Conservation (phyloP, 1,139 yeast genomes). For the Kodamaea fungicola region DNA sequence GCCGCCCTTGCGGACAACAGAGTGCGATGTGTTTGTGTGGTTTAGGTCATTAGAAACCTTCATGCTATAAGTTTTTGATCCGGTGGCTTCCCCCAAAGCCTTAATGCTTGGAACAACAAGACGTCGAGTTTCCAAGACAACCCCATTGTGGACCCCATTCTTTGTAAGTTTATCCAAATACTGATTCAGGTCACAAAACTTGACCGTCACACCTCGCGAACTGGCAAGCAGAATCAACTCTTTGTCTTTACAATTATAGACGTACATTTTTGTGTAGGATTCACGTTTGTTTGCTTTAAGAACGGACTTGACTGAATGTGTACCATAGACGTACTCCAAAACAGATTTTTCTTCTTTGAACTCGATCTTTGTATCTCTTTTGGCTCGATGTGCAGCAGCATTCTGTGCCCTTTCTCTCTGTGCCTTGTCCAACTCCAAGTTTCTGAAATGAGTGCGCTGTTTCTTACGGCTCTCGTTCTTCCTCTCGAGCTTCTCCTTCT, state of each 20-base stretch:
- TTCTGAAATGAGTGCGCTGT: constrained; percentile 9
- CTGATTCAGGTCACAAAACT: constrained; percentile 45
- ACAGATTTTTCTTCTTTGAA: constrained; percentile 32
- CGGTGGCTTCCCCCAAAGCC: constrained; percentile 27
- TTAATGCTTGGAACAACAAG: constrained; percentile 43
- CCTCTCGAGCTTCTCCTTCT: constrained; percentile 25
- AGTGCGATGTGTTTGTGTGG: constrained; percentile 8
- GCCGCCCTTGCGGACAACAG: constrained; percentile 7
- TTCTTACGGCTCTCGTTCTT: constrained; percentile 36
- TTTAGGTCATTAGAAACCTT: constrained; percentile 12
- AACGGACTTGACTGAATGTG: constrained; percentile 72
- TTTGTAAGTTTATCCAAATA: constrained; percentile 59
- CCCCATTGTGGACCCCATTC: constrained; percentile 80
- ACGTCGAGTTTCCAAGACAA: constrained; percentile 67
- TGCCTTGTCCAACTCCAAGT: constrained; percentile 8
- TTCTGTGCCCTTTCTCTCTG: constrained; percentile 8
- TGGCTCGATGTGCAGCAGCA: not conserved
- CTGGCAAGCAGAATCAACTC: constrained; percentile 46
- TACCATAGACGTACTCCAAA: constrained; percentile 72
- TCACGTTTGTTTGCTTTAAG: constrained; percentile 53
- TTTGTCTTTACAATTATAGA: constrained; percentile 39
- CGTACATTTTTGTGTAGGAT: constrained; percentile 48
- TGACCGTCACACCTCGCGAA: constrained; percentile 39
- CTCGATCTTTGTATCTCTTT: constrained; percentile 9
- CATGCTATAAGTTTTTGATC: constrained; percentile 20